These are phyloP conservation scores for Fusarium musae DNA, from an alignment of 2,329 filamentous ascomycete species.

Conservation along the genomic window DNA sequence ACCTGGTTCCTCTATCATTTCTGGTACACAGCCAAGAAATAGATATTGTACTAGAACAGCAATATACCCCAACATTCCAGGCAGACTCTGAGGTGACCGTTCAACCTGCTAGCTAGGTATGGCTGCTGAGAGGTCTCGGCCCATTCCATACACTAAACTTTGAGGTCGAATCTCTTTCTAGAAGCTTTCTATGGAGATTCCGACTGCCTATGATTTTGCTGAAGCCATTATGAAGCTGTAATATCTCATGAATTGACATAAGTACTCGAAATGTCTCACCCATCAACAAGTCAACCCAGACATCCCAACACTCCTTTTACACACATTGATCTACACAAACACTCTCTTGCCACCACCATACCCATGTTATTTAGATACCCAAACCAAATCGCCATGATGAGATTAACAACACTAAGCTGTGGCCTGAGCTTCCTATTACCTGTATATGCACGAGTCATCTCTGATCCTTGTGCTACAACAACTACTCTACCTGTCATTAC, in stretches of 20 bases:
- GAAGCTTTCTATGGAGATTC: background rate
- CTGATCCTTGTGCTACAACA: background rate
- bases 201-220: accelerated
- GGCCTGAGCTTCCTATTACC: background rate
- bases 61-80: background rate
- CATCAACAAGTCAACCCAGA: background rate
- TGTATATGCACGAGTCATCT: background rate
- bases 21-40: background rate
- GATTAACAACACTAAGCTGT: background rate
- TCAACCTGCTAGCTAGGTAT: background rate
- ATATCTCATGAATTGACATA: background rate
- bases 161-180: background rate
- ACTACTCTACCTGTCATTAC: background rate
- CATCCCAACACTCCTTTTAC: background rate
- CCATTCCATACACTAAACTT: background rate
- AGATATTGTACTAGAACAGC: accelerated
- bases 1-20: background rate
- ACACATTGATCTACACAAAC: background rate
- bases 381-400: background rate
- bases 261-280: background rate
- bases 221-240: accelerated
- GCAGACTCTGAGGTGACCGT: accelerated
- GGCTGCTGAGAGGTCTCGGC: background rate
- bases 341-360: background rate
- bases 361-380: background rate